These are phyloP conservation scores for Nelumbo lutea DNA, from an alignment of 164 flowering plant species.

Conservation along the genomic window DNA sequence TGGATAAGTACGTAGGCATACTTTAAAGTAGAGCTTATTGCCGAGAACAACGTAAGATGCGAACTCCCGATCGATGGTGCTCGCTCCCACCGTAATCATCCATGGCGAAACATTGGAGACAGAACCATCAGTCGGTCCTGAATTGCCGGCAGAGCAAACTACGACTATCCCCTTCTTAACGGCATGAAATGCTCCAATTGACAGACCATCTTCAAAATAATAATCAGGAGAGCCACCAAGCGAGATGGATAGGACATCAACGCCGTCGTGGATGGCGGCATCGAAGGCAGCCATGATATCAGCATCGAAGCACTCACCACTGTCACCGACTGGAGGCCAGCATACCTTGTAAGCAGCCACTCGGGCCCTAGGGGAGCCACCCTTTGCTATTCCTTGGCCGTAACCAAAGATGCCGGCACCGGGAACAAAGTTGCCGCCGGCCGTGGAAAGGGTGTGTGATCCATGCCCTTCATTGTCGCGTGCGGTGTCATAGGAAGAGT, in stretches of 20 bases:
- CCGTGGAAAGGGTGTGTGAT: conserved; percentile 73
- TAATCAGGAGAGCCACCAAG: conserved; percentile 35
- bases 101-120: neutral
- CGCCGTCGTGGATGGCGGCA: conserved; percentile 56
- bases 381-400: conserved; percentile 64
- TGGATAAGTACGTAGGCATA: no score
- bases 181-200: conserved; percentile 51
- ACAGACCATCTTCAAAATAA: conserved; percentile 36
- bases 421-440: conserved; percentile 56
- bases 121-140: neutral
- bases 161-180: neutral
- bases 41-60: neutral
- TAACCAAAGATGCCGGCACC: conserved; percentile 45
- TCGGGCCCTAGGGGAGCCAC: conserved; percentile 62
- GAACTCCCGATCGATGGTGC: neutral
- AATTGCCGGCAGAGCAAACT: neutral
- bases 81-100: neutral
- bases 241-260: conserved; percentile 57
- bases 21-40: neutral
- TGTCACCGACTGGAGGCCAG: conserved; percentile 30
- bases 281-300: conserved; percentile 62
- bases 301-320: conserved; percentile 43
- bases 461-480: conserved; percentile 70
- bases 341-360: conserved; percentile 66
- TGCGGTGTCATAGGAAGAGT: conserved; percentile 19